phyloP scores from a whole-genome alignment of 2,329 filamentous ascomycete species.

The Colletotrichum camelliae region DNA sequence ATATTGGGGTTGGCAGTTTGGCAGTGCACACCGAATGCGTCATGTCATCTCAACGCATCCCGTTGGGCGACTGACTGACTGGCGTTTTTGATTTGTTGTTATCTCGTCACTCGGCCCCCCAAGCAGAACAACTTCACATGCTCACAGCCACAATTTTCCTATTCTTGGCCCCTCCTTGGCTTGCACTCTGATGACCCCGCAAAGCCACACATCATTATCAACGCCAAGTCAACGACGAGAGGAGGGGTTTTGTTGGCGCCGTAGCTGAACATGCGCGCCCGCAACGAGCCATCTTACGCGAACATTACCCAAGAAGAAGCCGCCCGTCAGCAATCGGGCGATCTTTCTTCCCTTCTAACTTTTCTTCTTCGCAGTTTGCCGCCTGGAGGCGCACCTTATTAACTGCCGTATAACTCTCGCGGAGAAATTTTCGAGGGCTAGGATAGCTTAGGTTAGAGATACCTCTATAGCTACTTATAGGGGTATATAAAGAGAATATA shows the following conservation, averaged over 20 bases:
- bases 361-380: too few species aligned
- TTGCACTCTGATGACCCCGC: neutral
- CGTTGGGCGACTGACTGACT: neutral
- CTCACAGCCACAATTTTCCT: conserved; percentile 1
- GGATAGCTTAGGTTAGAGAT: too few species aligned
- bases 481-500: too few species aligned
- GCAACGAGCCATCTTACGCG: neutral
- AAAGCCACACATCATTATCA: conserved; percentile 12
- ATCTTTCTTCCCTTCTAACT: too few species aligned
- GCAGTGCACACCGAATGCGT: neutral
- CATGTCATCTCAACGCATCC: neutral
- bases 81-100: neutral
- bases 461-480: too few species aligned
- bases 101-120: neutral
- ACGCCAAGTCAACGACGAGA: conserved; percentile 5
- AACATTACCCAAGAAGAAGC: neutral
- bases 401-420: too few species aligned
- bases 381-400: too few species aligned
- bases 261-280: neutral
- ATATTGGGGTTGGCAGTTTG: neutral
- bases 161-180: neutral
- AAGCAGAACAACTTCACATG: neutral
- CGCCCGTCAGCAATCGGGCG: neutral
- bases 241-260: neutral
- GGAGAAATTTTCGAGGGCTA: too few species aligned